Evolutionary conservation across 805 yeast genomes (phyloP).

Genomic region (Yamadazyma akitaensis): DNA sequence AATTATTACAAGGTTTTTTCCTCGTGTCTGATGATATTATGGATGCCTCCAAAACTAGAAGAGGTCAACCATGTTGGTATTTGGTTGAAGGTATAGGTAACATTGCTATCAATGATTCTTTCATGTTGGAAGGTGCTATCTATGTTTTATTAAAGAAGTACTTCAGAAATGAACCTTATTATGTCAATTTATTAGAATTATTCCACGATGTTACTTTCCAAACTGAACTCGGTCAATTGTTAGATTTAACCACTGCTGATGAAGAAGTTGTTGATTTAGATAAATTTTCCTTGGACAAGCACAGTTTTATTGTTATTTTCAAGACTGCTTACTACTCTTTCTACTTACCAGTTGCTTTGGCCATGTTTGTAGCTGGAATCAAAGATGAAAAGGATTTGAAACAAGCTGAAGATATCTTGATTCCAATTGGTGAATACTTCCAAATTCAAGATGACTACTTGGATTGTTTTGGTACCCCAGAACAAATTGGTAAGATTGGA

Average conservation of each 20-base stretch:
- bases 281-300: constrained; percentile 84
- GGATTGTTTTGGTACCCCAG: constrained; percentile 97
- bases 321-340: constrained; percentile 97
- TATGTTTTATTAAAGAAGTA: constrained; percentile 85
- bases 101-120: constrained; percentile 95
- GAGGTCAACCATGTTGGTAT: constrained; percentile 99
- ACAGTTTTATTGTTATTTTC: constrained; percentile 91
- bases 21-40: constrained; percentile 98
- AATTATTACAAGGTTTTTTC: constrained; percentile 92
- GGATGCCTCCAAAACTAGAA: constrained; percentile 94
- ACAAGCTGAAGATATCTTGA: constrained; percentile 82
- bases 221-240: constrained; percentile 94
- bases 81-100: constrained; percentile 73
- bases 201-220: constrained; percentile 97
- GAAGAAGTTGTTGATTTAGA: constrained; percentile 88
- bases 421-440: constrained; percentile 97
- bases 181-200: constrained; percentile 85
- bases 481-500: constrained; percentile 96
- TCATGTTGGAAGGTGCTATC: constrained; percentile 94
- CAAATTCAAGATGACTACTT: constrained; percentile 97
- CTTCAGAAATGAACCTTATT: constrained; percentile 77
- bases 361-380: constrained; percentile 89
- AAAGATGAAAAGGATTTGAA: constrained; percentile 67
- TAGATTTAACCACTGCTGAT: constrained; percentile 95
- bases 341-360: constrained; percentile 95